These are phyloP conservation scores for Geosmithia morbida DNA, from an alignment of 2,329 filamentous ascomycete species.

Conservation along the genomic window DNA sequence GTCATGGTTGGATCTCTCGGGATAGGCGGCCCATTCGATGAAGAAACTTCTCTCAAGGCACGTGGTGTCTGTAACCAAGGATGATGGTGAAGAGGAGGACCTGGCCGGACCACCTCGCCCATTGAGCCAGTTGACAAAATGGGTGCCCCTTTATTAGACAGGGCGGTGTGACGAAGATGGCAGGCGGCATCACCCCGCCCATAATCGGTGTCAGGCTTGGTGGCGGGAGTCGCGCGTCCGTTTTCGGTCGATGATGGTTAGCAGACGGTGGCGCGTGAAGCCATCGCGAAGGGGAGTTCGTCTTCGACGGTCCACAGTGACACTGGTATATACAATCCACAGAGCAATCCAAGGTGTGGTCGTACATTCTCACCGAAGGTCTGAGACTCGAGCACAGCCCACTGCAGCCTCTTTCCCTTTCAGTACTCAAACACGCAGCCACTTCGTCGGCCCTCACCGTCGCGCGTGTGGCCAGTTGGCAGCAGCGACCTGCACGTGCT, in stretches of 20 bases:
- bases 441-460: background rate
- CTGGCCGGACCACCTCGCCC: background rate
- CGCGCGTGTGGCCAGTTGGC: background rate
- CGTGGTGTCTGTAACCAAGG: background rate
- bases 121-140: background rate
- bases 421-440: background rate
- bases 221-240: background rate
- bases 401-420: background rate
- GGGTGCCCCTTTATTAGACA: conserved; percentile 1
- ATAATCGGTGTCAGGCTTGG: background rate
- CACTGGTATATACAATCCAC: background rate
- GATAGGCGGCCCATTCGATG: background rate
- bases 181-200: conserved; percentile 2
- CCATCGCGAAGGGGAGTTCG: conserved; percentile 2
- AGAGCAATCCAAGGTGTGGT: background rate
- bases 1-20: background rate
- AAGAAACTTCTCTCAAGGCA: background rate
- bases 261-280: conserved; percentile 1
- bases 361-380: background rate
- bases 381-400: background rate
- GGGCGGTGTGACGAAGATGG: conserved; percentile 5
- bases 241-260: conserved; percentile 1
- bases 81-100: background rate
- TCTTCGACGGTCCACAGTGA: background rate
- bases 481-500: background rate